Base-by-base conservation (phyloP, 352 stramenopile species). In the Phytophthora megakarya region DNA sequence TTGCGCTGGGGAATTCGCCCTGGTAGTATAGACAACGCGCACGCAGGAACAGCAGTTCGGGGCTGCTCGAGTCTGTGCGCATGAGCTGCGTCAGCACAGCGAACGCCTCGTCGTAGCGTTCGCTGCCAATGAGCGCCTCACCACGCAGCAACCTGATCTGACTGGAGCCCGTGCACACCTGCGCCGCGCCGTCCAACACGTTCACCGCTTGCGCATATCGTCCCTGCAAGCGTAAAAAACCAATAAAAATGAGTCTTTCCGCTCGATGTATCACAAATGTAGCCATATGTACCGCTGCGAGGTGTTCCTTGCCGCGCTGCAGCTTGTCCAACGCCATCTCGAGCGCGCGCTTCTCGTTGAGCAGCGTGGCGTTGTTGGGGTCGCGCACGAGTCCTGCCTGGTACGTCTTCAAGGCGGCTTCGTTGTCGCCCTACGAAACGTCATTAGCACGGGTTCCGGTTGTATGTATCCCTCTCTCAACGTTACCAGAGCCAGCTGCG, bases 11-110 rank as follows among this genome's bases (percentile, higher is more conserved):
- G 60, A 98, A 91, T 66, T 98, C 93, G 38, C 94, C 95, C 75
- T 97, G 91, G 63, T 81, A 93, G 66, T 98, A 98, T 48, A 98
- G 72, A 63, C 89, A 97, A 23, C 82, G 76, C 12, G 91, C 93
- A 32, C 90, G 86, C 48, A 95, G 55, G 55, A 89, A 94, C 16
- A 98, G 69, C 50, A 98, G 69, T 45, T 96, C 86, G 2, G 84
- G 78, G 42, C 81, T 90, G 70, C 78, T 88, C 43, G 86, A 87
- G 67, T 95, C 80, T 44, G 84, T 91, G 48, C 85, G 84, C 84
- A 94, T 93, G 23, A 95, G 71, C 68, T 93, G 81, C 57, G 88
- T 93, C 18, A 93, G 63, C 35, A 82, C 75, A 15, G 83, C 83
- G 61, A 93, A 95, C 13, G 88, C 86, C 66, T 96, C 84, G 58